A percentile compares a stretch with the other conserved stretches of the same genome.
phyloP scores from a whole-genome alignment of 495 filamentous ascomycete genomes.

The Penicillium macrosclerotiorum region DNA sequence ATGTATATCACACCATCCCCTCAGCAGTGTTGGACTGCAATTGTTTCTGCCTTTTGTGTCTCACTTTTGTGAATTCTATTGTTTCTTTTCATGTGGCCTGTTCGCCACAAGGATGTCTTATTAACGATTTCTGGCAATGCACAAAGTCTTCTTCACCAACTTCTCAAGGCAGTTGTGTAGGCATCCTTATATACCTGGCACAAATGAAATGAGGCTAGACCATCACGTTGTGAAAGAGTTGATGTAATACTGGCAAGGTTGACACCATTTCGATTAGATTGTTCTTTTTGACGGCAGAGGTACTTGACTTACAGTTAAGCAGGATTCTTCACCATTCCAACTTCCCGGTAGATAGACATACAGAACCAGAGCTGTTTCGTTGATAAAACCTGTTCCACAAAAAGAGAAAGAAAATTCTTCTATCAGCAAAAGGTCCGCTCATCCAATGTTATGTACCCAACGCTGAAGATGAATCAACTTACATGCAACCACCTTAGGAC shows the following conservation, averaged over 20 bases:
- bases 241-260: conserved; percentile 57
- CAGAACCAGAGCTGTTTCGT: conserved; percentile 82
- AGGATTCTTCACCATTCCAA: conserved; percentile 67
- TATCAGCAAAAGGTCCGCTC: background rate
- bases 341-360: conserved; percentile 87
- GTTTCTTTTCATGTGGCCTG: conserved; percentile 10
- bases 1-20: conserved; percentile 25
- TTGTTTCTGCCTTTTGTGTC: conserved; percentile 3
- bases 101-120: conserved; percentile 18
- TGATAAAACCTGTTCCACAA: conserved; percentile 59
- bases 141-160: background rate
- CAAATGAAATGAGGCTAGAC: background rate
- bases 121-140: conserved; percentile 21
- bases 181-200: no score
- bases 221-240: conserved; percentile 47
- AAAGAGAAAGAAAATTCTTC: no score
- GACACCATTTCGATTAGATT: background rate
- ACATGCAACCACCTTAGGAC: conserved; percentile 90
- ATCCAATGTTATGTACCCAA: background rate
- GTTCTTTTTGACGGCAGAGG: background rate
- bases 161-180: background rate
- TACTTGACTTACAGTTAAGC: conserved; percentile 64
- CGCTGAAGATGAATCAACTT: conserved; percentile 23
- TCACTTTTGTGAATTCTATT: conserved; percentile 5
- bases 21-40: conserved; percentile 7